Percentiles rank a stretch among this genome's conserved stretches.
phyloP scores from a whole-genome alignment of 768 basidiomycete genomes.

The Lyophyllum decastes region DNA sequence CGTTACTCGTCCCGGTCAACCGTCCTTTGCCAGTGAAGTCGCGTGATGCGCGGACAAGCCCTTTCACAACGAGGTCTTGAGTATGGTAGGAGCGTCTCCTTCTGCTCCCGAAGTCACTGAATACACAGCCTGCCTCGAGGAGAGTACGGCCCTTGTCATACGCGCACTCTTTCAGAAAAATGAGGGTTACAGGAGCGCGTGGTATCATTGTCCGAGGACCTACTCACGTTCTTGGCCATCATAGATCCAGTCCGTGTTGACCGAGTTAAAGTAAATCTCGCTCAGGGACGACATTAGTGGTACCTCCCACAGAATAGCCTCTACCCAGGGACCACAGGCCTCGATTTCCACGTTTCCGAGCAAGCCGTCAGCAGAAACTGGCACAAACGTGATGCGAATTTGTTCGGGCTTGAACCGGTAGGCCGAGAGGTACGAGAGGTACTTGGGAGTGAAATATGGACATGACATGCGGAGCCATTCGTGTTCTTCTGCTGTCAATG shows the following conservation, averaged over 20 bases:
- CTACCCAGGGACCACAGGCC: conserved; percentile 71
- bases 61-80: conserved; percentile 78
- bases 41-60: conserved; percentile 65
- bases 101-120: conserved; percentile 89
- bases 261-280: conserved; percentile 82
- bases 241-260: conserved; percentile 81
- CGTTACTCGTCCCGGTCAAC: conserved; percentile 89
- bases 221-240: conserved; percentile 74
- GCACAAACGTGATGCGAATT: conserved; percentile 65
- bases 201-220: conserved; percentile 1
- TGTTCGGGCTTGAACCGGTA: conserved; percentile 79
- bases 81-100: conserved; percentile 70
- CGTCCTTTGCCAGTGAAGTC: conserved; percentile 51
- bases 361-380: conserved; percentile 47
- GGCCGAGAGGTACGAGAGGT: conserved; percentile 73
- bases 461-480: conserved; percentile 67
- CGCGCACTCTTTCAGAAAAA: conserved; percentile 56
- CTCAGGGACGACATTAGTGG: conserved; percentile 92
- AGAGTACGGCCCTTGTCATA: conserved; percentile 70
- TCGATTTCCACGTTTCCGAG: conserved; percentile 74
- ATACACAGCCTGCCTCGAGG: conserved; percentile 60
- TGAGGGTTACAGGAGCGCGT: neutral
- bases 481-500: conserved; percentile 61
- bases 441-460: conserved; percentile 70
- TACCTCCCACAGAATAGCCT: conserved; percentile 94